Evolutionary conservation across 352 stramenopile genomes (phyloP).

Genomic region (Pythium myriotylum): DNA sequence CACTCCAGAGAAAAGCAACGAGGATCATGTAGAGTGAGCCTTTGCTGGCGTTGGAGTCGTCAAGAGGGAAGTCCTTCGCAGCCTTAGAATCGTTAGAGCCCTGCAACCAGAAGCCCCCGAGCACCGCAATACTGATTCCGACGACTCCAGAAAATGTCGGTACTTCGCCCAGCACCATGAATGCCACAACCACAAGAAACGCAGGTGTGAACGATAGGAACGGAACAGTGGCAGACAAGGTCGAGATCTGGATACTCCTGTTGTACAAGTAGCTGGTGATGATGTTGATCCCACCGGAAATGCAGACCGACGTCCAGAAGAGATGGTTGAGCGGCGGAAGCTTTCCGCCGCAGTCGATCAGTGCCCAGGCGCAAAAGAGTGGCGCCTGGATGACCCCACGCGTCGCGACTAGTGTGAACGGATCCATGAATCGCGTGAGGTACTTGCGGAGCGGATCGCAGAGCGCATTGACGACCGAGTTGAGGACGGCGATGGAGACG

Average conservation of each 20-base stretch:
- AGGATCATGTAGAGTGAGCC: constrained; percentile 84
- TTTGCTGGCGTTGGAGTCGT: constrained; percentile 64
- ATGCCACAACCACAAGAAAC: constrained; percentile 76
- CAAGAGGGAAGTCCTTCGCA: constrained; percentile 51
- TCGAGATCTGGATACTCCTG: constrained; percentile 83
- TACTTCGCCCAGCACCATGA: constrained; percentile 76
- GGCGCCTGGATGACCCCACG: constrained; percentile 73
- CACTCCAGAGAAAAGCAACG: constrained; percentile 82
- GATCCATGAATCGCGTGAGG: constrained; percentile 81
- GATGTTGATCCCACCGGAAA: constrained; percentile 80
- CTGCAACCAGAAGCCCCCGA: constrained; percentile 79
- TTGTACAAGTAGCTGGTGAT: constrained; percentile 86
- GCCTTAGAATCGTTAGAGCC: constrained; percentile 42
- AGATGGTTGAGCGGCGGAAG: constrained; percentile 71
- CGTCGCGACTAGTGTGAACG: constrained; percentile 73
- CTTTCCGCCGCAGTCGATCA: constrained; percentile 53
- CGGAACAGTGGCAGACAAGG: constrained; percentile 71
- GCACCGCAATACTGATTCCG: constrained; percentile 68
- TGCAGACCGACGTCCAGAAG: constrained; percentile 79
- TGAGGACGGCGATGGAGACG: constrained; percentile 76
- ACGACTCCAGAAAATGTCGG: constrained; percentile 60
- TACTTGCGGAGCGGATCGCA: constrained; percentile 86
- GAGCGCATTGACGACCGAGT: constrained; percentile 79
- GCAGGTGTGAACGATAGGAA: constrained; percentile 82
- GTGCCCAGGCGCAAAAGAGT: constrained; percentile 68